phyloP scores from a whole-genome alignment of 208 protist species.

The Leishmania guyanensis region DNA sequence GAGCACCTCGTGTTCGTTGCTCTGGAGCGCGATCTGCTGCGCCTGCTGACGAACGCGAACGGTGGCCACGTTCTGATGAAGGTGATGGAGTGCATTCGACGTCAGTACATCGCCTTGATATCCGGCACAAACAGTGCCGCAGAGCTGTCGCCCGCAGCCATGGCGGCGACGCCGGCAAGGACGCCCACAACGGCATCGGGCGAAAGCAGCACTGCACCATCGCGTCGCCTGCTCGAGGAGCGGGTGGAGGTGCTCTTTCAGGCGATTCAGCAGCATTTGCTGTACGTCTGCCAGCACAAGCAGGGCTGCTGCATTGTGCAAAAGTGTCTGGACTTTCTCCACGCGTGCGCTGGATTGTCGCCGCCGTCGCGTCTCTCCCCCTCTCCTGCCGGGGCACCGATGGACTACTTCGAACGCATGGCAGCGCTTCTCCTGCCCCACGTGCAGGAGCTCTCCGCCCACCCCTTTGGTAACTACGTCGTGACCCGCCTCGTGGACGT shows the following conservation, averaged over 20 bases:
- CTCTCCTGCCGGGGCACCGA: neutral
- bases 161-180: neutral
- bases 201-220: neutral
- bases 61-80: constrained; percentile 97
- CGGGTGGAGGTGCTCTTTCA: constrained; percentile 42
- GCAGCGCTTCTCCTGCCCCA: constrained; percentile 65
- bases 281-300: constrained; percentile 43
- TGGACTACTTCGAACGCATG: constrained; percentile 40
- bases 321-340: constrained; percentile 91
- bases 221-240: constrained; percentile 26
- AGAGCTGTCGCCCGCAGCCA: neutral
- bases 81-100: constrained; percentile 42
- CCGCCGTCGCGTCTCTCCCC: neutral
- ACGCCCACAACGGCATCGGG: neutral
- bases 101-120: constrained; percentile 30
- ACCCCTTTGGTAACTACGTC: constrained; percentile 97
- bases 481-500: constrained; percentile 93
- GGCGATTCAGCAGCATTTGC: constrained; percentile 56
- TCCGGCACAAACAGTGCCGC: neutral
- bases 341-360: constrained; percentile 20
- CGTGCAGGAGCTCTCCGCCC: constrained; percentile 74
- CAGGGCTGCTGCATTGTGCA: constrained; percentile 95
- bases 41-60: constrained; percentile 95
- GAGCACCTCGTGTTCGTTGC: constrained; percentile 60
- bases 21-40: constrained; percentile 46